These are phyloP conservation scores for Truncatella angustata DNA, from an alignment of 2,329 filamentous ascomycete genomes.

Conservation along the genomic window DNA sequence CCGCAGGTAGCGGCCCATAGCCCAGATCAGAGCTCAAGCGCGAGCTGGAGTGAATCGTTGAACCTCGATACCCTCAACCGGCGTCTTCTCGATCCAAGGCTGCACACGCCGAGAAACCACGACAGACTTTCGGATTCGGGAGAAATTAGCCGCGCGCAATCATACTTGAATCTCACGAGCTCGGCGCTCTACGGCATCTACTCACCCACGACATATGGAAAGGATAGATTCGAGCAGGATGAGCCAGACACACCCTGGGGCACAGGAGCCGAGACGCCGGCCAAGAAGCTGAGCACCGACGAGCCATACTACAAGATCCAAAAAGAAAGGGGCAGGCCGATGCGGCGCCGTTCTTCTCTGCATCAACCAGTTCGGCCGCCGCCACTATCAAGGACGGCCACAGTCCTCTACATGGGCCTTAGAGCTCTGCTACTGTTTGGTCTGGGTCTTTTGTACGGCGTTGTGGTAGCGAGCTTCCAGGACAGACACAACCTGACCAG, in stretches of 20 bases:
- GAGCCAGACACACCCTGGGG: constrained; percentile 73
- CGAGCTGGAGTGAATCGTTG: constrained; percentile 50
- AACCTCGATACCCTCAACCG: constrained; percentile 35
- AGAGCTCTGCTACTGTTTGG: constrained; percentile 68
- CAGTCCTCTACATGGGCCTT: constrained; percentile 49
- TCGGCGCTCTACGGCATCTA: constrained; percentile 94
- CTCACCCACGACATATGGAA: constrained; percentile 60
- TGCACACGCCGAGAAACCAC: constrained; percentile 15
- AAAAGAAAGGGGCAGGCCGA: constrained; percentile 27
- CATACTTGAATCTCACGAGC: constrained; percentile 80
- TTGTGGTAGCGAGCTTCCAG: constrained; percentile 77
- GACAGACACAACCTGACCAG: constrained; percentile 63
- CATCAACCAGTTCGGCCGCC: constrained; percentile 24
- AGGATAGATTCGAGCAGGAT: constrained; percentile 44
- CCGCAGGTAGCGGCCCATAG: constrained; percentile 22
- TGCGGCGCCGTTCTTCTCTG: constrained; percentile 35
- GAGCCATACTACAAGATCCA: constrained; percentile 23
- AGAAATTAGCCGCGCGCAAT: constrained; percentile 67
- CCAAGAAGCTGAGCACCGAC: constrained; percentile 37
- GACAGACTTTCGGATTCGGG: constrained; percentile 30
- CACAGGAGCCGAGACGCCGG: constrained; percentile 71
- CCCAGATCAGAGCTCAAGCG: constrained; percentile 52
- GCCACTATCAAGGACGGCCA: constrained; percentile 25
- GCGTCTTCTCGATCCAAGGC: constrained; percentile 24
- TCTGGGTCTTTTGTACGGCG: constrained; percentile 80